Evolutionary conservation across 768 basidiomycete genomes (phyloP).

Genomic region (Rubroboletus satanas): DNA sequence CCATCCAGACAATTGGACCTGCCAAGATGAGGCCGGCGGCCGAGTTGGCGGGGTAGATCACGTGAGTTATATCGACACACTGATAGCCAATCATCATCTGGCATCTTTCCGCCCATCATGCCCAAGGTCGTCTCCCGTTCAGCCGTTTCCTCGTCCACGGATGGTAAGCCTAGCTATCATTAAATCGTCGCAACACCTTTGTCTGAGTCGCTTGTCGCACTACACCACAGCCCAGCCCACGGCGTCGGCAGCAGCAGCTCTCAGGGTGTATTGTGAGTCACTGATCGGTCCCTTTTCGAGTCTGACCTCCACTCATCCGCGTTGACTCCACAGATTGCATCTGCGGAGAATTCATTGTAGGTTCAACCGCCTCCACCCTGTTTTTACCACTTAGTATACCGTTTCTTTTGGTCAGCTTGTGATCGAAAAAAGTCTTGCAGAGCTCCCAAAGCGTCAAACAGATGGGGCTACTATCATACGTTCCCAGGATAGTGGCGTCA

Average conservation of each 20-base stretch:
- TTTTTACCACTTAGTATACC: constrained; percentile 1
- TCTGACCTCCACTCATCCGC: constrained; percentile 7
- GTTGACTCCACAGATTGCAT: constrained; percentile 60
- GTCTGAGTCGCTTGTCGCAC: not conserved
- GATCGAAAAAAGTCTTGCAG: constrained; percentile 68
- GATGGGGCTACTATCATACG: constrained; percentile 81
- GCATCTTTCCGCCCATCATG: constrained; percentile 42
- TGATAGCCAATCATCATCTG: too few relatives aligned
- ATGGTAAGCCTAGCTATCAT: constrained; percentile 46
- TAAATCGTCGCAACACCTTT: not conserved
- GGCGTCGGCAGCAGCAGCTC: constrained; percentile 69
- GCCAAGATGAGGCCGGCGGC: not conserved
- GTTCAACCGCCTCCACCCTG: constrained; percentile 26
- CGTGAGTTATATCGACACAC: constrained; percentile 19
- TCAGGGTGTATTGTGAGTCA: constrained; percentile 77
- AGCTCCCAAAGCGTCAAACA: constrained; percentile 66
- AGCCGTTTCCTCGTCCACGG: constrained; percentile 82
- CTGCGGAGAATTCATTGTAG: constrained; percentile 82
- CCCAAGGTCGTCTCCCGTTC: constrained; percentile 91
- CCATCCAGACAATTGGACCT: constrained; percentile 23
- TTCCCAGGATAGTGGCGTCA: constrained; percentile 56
- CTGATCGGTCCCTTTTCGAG: constrained; percentile 1
- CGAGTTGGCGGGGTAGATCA: constrained; percentile 20
- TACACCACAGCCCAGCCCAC: constrained; percentile 62
- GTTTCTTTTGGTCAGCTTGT: constrained; percentile 53